Evolutionary conservation across 768 basidiomycete genomes (phyloP), one percentile per base, ranked within the genome.

Genomic region (Macrolepiota dolichaula): DNA sequence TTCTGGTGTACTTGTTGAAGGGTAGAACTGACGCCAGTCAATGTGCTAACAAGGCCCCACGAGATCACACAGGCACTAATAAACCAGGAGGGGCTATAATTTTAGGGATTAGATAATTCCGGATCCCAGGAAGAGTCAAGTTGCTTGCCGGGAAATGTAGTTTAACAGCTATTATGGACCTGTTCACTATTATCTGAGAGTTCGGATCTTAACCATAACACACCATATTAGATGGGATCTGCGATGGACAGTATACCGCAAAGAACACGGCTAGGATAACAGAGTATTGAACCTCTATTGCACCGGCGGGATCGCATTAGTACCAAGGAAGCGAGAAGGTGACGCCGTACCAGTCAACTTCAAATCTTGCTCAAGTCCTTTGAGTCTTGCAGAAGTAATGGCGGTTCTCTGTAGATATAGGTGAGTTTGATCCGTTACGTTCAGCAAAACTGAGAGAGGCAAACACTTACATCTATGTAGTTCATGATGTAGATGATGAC

Each of bases 191-290:
- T 27, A 7, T 35, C 42, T 19, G 29, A 25, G 19, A 29, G 57
- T 12, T 35, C 46, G 47, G 49, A 47, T 24, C 11, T n/a, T 24
- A 4, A 5, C n/a, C 4, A 5, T n/a, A 15, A 51, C 46, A 53
- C 62, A 82, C 85, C 82, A 88, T 86, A 66, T 86, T 89, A 0
- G 83, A 86, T 0, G 87, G 87, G 56, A 88, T 80, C 64, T 88
- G 86, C 13, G 83, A 81, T 2, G 86, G 86, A 38, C 81, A 81
- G 62, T 88, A 86, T 1, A 84, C 83, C 1, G 75, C 87, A 62
- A 62, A 68, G 25, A 69, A 63, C 63, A 69, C 68, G 1, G 68
- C 68, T 32, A 68, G 64, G 10, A 69, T 65, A 4, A 64, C 68
- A 5, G 69, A 66, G 49, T 72, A 72, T 58, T 72, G 71, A 37